A percentile compares a stretch with the other conserved stretches of the same genome.
These are phyloP conservation scores for Rubus parviflorus DNA, from an alignment of 306 rosid species.

Conservation along the genomic window DNA sequence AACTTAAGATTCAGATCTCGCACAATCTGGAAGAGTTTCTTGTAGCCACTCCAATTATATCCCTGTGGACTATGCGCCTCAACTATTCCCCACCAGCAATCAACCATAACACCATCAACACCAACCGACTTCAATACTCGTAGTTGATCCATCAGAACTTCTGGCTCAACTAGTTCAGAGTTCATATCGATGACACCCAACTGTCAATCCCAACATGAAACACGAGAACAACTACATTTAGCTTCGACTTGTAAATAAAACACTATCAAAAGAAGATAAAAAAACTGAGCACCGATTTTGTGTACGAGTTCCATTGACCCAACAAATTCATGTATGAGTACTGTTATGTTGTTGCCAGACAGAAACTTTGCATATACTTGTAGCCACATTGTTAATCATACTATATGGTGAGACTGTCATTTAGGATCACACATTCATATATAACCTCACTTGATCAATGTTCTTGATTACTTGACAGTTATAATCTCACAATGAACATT, in stretches of 20 bases:
- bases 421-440: neutral
- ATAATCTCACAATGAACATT: neutral
- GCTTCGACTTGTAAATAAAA: neutral
- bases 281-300: neutral
- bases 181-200: constrained; percentile 67
- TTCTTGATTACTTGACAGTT: neutral
- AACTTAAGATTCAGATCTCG: constrained; percentile 69
- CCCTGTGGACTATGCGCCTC: constrained; percentile 74
- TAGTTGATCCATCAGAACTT: constrained; percentile 60
- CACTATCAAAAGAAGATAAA: constrained; percentile 10
- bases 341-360: too few species aligned
- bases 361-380: too few species aligned
- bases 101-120: constrained; percentile 82
- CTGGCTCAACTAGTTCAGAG: constrained; percentile 72
- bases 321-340: too few species aligned
- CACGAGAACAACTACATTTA: constrained; percentile 10
- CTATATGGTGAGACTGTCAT: neutral
- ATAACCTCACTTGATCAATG: neutral
- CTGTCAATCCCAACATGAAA: constrained; percentile 44
- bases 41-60: constrained; percentile 84
- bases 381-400: neutral
- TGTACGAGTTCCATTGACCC: neutral
- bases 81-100: constrained; percentile 96
- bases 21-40: constrained; percentile 74
- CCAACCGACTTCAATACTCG: constrained; percentile 59